These are phyloP conservation scores for Flaveria bidentis DNA, from an alignment of 129 eudicot species.

Conservation along the genomic window DNA sequence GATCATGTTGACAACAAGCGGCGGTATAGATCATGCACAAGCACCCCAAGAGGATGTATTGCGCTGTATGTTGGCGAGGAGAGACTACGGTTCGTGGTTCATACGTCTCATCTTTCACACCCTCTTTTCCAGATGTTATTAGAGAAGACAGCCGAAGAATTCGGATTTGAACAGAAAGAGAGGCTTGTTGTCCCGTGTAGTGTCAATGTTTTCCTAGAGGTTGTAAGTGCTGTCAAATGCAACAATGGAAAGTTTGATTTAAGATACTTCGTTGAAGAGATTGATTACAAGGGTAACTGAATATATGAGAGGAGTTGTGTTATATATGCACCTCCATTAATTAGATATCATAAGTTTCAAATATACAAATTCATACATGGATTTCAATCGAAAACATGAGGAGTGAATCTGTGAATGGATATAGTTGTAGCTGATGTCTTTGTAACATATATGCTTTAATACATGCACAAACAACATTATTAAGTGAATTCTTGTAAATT, in stretches of 20 bases:
- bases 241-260: constrained; percentile 70
- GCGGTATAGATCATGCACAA: constrained; percentile 9
- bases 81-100: constrained; percentile 65
- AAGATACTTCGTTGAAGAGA: constrained; percentile 59
- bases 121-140: constrained; percentile 84
- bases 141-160: constrained; percentile 77
- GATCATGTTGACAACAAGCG: constrained; percentile 28
- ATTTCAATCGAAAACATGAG: constrained; percentile 4
- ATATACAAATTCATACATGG: neutral
- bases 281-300: constrained; percentile 22
- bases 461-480: neutral
- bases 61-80: constrained; percentile 85
- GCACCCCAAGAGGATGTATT: constrained; percentile 67
- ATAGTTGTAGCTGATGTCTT: neutral
- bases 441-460: neutral
- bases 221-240: constrained; percentile 67
- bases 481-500: neutral
- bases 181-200: constrained; percentile 75
- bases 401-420: constrained; percentile 2
- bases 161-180: constrained; percentile 53
- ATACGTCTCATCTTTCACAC: constrained; percentile 71
- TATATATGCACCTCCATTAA: constrained; percentile 14
- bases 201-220: constrained; percentile 66
- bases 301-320: constrained; percentile 12
- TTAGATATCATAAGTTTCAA: constrained; percentile 5